These are phyloP conservation scores for Trichosanthes cucumerina DNA, from an alignment of 306 rosid genomes.

Conservation along the genomic window DNA sequence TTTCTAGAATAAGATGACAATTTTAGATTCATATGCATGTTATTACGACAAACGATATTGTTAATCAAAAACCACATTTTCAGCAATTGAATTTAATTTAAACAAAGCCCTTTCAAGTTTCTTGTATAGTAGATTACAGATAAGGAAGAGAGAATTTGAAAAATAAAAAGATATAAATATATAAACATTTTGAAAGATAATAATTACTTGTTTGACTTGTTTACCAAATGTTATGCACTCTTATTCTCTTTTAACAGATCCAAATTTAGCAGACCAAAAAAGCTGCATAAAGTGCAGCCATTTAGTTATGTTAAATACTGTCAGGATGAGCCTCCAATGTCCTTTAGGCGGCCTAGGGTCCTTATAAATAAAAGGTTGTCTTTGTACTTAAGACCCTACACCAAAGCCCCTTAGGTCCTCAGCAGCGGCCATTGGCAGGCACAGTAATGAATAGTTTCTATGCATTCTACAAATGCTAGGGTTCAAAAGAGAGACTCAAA, in stretches of 20 bases:
- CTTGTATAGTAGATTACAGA: not conserved
- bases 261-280: not conserved
- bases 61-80: not conserved
- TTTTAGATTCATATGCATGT: not conserved
- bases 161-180: not conserved
- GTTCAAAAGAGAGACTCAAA: not conserved
- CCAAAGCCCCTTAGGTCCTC: constrained; percentile 10
- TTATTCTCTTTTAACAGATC: not conserved
- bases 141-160: not conserved
- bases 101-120: not conserved
- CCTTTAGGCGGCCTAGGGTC: constrained; percentile 2
- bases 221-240: not conserved
- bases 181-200: not conserved
- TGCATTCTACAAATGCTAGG: not conserved
- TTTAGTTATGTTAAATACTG: not conserved
- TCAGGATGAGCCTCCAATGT: not conserved
- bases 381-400: constrained; percentile 1
- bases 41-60: not conserved
- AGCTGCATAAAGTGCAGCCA: constrained; percentile 1
- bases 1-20: not conserved
- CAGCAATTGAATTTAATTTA: not conserved
- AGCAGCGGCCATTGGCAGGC: not conserved
- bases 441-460: not conserved
- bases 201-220: not conserved
- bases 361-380: not conserved